These are phyloP conservation scores for Cyberlindnera galapagoensis DNA, from an alignment of 805 yeast genomes.

Conservation along the genomic window DNA sequence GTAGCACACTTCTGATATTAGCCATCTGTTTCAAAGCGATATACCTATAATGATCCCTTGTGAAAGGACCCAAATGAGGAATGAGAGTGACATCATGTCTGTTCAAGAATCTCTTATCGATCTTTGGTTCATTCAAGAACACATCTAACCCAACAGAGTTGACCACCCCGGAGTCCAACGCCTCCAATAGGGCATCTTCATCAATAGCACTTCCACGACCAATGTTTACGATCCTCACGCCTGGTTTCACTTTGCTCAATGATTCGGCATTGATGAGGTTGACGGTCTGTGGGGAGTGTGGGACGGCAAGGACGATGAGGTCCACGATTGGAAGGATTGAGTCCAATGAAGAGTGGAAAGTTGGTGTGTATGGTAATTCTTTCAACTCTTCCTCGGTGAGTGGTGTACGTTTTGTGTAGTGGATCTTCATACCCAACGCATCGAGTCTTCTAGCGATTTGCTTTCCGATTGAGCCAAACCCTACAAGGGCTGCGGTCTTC, in stretches of 20 bases:
- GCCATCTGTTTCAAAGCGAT: conserved; percentile 48
- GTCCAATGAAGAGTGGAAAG: conserved; percentile 39
- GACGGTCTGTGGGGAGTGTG: conserved; percentile 51
- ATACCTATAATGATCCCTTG: conserved; percentile 44
- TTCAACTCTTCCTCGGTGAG: conserved; percentile 30
- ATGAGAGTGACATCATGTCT: conserved; percentile 61
- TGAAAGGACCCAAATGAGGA: conserved; percentile 71
- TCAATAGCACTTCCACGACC: conserved; percentile 69
- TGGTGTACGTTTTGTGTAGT: conserved; percentile 50
- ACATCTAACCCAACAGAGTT: conserved; percentile 72
- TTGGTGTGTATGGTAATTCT: conserved; percentile 38
- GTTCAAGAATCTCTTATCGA: conserved; percentile 41
- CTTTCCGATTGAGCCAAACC: conserved; percentile 71
- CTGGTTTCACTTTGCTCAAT: conserved; percentile 40
- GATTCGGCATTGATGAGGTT: conserved; percentile 45
- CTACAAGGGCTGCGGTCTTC: conserved; percentile 55
- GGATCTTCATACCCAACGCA: conserved; percentile 56
- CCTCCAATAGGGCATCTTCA: conserved; percentile 54
- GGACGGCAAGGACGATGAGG: conserved; percentile 57
- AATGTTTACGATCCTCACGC: conserved; percentile 60
- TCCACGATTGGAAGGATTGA: conserved; percentile 38
- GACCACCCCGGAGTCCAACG: conserved; percentile 52
- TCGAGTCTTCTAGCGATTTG: conserved; percentile 49
- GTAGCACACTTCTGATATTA: conserved; percentile 35
- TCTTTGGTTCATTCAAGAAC: conserved; percentile 53